Base-by-base conservation (phyloP, 129 eudicot genomes). In the Artemisia tridentata region DNA sequence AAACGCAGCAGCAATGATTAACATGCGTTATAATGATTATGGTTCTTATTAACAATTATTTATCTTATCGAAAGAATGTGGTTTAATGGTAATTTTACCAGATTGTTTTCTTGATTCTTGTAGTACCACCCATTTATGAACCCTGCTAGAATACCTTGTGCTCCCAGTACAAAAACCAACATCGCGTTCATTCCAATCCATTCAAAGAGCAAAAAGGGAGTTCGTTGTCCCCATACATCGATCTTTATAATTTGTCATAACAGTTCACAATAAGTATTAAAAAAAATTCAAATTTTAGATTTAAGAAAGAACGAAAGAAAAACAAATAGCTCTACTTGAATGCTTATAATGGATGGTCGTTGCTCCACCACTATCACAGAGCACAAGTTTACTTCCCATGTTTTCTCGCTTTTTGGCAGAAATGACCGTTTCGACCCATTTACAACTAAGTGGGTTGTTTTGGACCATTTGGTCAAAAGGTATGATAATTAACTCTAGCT, bases 141-240 rank as follows among this genome's bases (percentile, higher is more conserved):
- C 43, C 78, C 97, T 54, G 88, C 93, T 71, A 91, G 79, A 52
- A 91, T 88, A 14, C 92, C 96, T 75, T 91, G 85, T 43, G 97
- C 96, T 60, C 85, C 97, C 68, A 88, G 72, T 13, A 91, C 96
- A 43, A 83, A 91, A 59, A 86, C 92, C 67, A 91, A 72, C 96
- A 91, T 88, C 0, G 96, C 96, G 13, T 91, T 91, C 92, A 91
- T 86, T 21, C 97, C 92, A 63, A 90, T 90, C 97, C 97, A 90
- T 72, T 90, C 97, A 45, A 90, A 68, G 63, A 85, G 71, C 81
- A 90, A 71, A 77, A 91, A 91, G 21, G 96, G 96, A 5, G 61
- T 81, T 3, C 95, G 82, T 31, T 66, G 43, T 73, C 93, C 97
- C 90, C 84, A 86, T 12, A 88, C 78, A 79, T 91, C 97, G 45